A percentile compares a stretch with the other conserved stretches of the same genome.
Conservation (phyloP, 352 stramenopile species). For the Phytophthora lateralis region DNA sequence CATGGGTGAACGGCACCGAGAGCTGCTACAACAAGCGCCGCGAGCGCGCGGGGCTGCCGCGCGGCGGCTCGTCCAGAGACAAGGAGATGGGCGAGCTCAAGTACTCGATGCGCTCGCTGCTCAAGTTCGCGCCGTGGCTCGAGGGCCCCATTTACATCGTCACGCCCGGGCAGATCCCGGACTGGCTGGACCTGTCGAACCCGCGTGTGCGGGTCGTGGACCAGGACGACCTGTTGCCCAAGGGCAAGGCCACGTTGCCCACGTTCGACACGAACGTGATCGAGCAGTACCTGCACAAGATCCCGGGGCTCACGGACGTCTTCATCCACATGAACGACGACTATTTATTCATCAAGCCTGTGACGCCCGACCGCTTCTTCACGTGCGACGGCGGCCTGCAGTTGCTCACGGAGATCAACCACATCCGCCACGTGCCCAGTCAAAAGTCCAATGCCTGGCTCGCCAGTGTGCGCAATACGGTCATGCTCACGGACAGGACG, state of each 20-base stretch:
- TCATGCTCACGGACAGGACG: conserved; percentile 64
- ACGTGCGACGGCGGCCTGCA: conserved; percentile 78
- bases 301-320: conserved; percentile 83
- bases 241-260: conserved; percentile 55
- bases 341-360: conserved; percentile 88
- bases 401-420: conserved; percentile 83
- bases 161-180: conserved; percentile 77
- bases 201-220: conserved; percentile 74
- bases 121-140: conserved; percentile 82
- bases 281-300: conserved; percentile 88
- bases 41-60: conserved; percentile 51
- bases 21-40: conserved; percentile 76
- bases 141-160: conserved; percentile 87
- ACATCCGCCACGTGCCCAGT: conserved; percentile 75
- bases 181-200: conserved; percentile 78
- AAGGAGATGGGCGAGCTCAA: conserved; percentile 90
- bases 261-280: conserved; percentile 88
- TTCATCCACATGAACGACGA: conserved; percentile 93
- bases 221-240: conserved; percentile 78
- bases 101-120: conserved; percentile 82
- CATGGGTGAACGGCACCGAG: conserved; percentile 87
- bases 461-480: conserved; percentile 78
- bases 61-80: conserved; percentile 70
- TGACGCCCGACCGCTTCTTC: conserved; percentile 84
- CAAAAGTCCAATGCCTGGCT: conserved; percentile 77